A percentile compares a stretch with the other conserved stretches of the same genome.
phyloP scores from a whole-genome alignment of 306 rosid species.

The Rosa multiflora region DNA sequence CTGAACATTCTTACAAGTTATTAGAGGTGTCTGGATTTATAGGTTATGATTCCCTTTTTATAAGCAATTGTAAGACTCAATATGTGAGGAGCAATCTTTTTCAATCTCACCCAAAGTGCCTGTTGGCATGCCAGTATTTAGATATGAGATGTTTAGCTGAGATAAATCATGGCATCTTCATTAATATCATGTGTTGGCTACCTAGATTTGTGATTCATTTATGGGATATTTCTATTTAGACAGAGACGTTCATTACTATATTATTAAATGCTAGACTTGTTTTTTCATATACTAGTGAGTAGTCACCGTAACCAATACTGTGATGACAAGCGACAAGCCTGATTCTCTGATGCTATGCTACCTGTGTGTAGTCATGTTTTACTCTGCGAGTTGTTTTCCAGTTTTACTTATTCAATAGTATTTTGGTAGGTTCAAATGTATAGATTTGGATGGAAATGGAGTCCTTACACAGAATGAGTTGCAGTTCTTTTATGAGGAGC shows the following conservation, averaged over 20 bases:
- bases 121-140: no score
- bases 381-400: conserved; percentile 1
- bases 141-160: no score
- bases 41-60: no score
- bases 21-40: no score
- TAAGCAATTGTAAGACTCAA: no score
- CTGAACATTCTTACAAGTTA: no score
- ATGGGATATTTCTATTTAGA: neutral
- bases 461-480: conserved; percentile 82
- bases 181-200: no score
- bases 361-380: neutral
- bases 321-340: conserved; percentile 2
- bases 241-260: neutral
- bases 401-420: conserved; percentile 16
- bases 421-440: conserved; percentile 83
- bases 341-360: neutral
- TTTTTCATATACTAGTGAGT: neutral
- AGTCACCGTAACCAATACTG: neutral
- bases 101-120: no score
- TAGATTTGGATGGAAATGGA: conserved; percentile 97
- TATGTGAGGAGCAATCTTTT: no score
- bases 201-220: neutral
- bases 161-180: no score
- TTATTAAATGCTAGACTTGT: neutral
- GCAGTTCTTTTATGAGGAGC: conserved; percentile 98